Base-by-base conservation (phyloP, 1,284 basidiomycete species). In the Pyrrhoderma noxium region DNA sequence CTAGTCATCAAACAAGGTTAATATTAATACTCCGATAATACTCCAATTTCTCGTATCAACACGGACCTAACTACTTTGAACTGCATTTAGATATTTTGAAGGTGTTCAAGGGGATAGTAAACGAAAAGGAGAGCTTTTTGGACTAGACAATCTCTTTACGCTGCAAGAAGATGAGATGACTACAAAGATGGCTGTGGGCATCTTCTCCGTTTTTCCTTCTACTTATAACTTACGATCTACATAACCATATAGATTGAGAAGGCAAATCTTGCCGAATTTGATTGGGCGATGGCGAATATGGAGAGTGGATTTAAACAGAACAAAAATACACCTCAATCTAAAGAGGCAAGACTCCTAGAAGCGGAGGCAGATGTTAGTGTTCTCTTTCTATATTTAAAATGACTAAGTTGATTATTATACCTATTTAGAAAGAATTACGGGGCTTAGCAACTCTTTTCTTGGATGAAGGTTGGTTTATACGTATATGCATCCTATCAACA, bases 121-220 rank as follows among this genome's bases (percentile, higher is more conserved):
- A 2, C 80, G 81, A 59, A 79, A 83, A 58, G 89, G 89, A 18
- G 89, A 92, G 60, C 73, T 92, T 3, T 92, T 91, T 59, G 89
- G 89, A 1, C 71, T 86, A 47, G 79, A 83, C 60, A 92, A 92
- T 60, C 85, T 92, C 39, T 90, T 92, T 66, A 80, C 73, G 56
- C 67, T 91, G n/a, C 83, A 89, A 54, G 86, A 88, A 61, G 70
- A 73, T 53, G 79, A 74, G 14, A 66, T 82, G n/a, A 76, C 82
- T 34, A 90, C 86, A 0, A 87, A 90, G 64, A 74, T 77, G 65
- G 76, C 80, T 53, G 86, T 86, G 66, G 52, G 75, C 13, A 19
- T 21, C 9, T 21, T 47, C 23, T 43, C n/a, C 40, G 34, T 36
- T 8, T 8, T 35, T 25, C 14, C 22, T 37, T n/a, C 2, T 18